Base-by-base conservation (phyloP, 83 land plant genomes). In the Diphasiastrum complanatum region DNA sequence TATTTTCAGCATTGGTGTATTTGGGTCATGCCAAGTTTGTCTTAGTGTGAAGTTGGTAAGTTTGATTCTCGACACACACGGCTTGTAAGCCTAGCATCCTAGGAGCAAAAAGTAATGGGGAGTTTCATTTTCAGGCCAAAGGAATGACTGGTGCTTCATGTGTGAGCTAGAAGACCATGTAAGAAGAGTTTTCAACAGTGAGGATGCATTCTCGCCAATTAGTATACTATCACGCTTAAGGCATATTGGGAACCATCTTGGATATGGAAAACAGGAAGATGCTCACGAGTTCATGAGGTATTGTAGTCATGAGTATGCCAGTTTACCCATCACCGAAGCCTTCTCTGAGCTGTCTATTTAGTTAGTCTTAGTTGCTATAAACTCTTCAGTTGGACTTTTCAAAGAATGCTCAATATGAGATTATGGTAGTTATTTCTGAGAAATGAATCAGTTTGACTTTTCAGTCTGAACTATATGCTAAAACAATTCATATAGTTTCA, bases 201-300 rank as follows among this genome's bases (percentile, higher is more conserved):
- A 51, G 32, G 67, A 67, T 51, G 78, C 81, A 11, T n/a, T 86
- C 0, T 83, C 91, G 25, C 91, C 87, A 1, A 52, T 65, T 30
- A 68, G 67, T 19, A 80, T 86, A 60, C 41, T 86, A 6, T 79
- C 87, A 18, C 78, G 75, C 22, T 25, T 83, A 11, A 45, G 52
- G 31, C 63, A 54, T 47, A 76, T 82, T 66, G 82, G 83, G 8
- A 73, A 79, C 35, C 72, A 71, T 63, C 86, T 85, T 71, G 76
- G 75, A 5, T 81, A 66, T 69, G 90, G 90, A 35, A 77, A 34
- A 59, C 83, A 86, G 63, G 87, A 86, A 64, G 91, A 86, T 73
- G 91, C 91, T 12, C 85, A 82, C 62, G 85, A 82, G 55, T 82
- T 82, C 65, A 53, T 82, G 47, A 79, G 85, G 85, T 82, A 22